Evolutionary conservation across 2,329 filamentous ascomycete species (phyloP), one percentile per base, ranked within the genome.

Genomic region (Botryotinia calthae): DNA sequence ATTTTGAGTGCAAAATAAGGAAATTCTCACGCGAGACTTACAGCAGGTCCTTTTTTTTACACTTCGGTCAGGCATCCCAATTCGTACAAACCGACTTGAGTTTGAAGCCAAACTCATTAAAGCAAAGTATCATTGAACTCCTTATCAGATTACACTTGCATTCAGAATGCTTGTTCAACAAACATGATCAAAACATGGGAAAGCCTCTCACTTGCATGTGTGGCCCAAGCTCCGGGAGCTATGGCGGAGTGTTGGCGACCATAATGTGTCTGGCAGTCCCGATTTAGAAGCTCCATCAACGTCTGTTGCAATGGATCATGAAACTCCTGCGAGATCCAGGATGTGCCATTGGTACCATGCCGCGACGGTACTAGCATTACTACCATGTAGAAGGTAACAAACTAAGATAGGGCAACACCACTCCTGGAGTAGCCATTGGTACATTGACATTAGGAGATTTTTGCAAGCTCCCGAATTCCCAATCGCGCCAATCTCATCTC

Each of bases 341-440:
- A 54, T 66, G 46, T 12, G 54, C 25, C 25, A 54, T 66, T 66
- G 64, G 46, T 40, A 66, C 16, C 46, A 54, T 66, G 46, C 34
- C 46, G 46, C 22, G 40, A 54, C 40, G 64, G 8, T 8, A n/a
- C 64, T 54, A 66, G n/a, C 10, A 22, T 54, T 25, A 40, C 25
- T 54, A 34, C 31, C 64, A 66, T 54, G 31, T 12, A 66, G 64
- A 54, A 54, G 46, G 64, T 51, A 66, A 25, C 25, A 54, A 66
- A 40, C 46, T 40, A n/a, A 66, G 64, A 54, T 66, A 54, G 46
- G 51, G 64, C 64, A 54, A 66, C 51, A 40, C 28, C 20, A 48
- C 63, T 65, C 64, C 46, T 54, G 64, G 64, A 66, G 63, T 66
- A 66, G 28, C 46, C n/a, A 54, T 54, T 54, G 64, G 34, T 66